These are phyloP conservation scores for Alternaria angustiovoidea DNA, from an alignment of 2,329 filamentous ascomycete genomes.

Conservation along the genomic window DNA sequence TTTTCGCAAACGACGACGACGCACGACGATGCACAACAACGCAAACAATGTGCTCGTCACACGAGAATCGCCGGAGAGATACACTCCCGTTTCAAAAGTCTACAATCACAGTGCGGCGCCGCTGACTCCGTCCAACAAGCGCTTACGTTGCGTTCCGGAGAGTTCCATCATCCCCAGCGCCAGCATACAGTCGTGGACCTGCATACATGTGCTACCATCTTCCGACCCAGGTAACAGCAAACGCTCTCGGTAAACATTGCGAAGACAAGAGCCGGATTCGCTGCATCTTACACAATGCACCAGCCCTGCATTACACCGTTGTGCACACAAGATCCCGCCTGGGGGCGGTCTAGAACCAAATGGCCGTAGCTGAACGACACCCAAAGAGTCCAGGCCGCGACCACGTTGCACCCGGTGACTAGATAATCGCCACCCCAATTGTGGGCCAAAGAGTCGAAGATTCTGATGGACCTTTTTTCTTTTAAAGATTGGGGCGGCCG, in stretches of 20 bases:
- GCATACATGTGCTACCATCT: conserved; percentile 4
- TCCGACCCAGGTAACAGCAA: neutral
- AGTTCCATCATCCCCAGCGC: neutral
- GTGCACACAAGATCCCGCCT: neutral
- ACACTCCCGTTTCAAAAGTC: neutral
- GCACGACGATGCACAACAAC: neutral
- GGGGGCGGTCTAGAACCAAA: neutral
- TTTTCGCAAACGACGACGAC: neutral
- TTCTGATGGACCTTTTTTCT: neutral
- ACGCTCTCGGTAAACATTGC: neutral
- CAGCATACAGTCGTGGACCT: conserved; percentile 5
- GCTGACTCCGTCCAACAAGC: conserved; percentile 1
- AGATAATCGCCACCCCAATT: neutral
- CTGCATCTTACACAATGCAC: neutral
- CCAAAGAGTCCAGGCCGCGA: neutral
- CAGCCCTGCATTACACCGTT: conserved; percentile 1
- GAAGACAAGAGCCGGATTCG: neutral
- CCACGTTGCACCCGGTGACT: neutral
- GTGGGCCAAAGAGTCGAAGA: neutral
- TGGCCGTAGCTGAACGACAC: neutral
- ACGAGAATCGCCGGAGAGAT: neutral
- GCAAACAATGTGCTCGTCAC: neutral
- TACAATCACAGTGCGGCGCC: neutral
- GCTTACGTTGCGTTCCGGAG: conserved; percentile 5
- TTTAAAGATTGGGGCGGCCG: neutral